Percentiles rank a stretch among this genome's conserved stretches.
Conservation (phyloP, 228 moss, liverwort and hornwort genomes). For the Sphagnum magellanicum region DNA sequence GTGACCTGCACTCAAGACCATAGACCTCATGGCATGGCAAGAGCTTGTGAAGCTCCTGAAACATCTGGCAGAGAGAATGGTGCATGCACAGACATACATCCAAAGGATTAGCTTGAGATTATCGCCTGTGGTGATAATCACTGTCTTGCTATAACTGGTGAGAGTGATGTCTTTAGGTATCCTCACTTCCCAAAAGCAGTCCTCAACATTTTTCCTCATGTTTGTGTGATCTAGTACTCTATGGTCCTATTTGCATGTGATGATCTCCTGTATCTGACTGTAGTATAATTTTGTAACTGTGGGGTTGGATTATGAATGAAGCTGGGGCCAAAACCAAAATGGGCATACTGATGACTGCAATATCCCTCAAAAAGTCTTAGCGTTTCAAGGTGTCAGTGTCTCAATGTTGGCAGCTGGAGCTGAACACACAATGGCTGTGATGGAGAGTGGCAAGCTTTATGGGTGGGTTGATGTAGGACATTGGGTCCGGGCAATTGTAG, state of each 20-base stretch:
- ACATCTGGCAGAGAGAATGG: no score
- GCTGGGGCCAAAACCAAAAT: constrained; percentile 97
- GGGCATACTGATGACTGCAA: constrained; percentile 80
- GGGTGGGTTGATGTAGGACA: constrained; percentile 96
- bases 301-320: constrained; percentile 26
- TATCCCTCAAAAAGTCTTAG: constrained; percentile 61
- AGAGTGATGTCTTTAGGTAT: constrained; percentile 80
- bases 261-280: no score
- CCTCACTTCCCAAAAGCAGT: neutral
- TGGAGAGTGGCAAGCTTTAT: constrained; percentile 82
- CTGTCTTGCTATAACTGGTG: constrained; percentile 72
- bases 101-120: constrained; percentile 33
- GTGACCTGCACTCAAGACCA: no score
- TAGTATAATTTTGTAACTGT: neutral
- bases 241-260: neutral
- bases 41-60: no score
- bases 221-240: neutral
- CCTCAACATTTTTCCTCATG: neutral
- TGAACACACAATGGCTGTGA: constrained; percentile 96
- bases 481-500: constrained; percentile 84
- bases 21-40: no score
- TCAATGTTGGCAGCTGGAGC: constrained; percentile 96
- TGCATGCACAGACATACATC: no score
- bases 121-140: constrained; percentile 92
- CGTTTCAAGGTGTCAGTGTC: constrained; percentile 84